Percentiles rank a stretch among this genome's conserved stretches.
Conservation (phyloP, 2,329 filamentous ascomycete genomes). For the Sarocladiaceae sp. region DNA sequence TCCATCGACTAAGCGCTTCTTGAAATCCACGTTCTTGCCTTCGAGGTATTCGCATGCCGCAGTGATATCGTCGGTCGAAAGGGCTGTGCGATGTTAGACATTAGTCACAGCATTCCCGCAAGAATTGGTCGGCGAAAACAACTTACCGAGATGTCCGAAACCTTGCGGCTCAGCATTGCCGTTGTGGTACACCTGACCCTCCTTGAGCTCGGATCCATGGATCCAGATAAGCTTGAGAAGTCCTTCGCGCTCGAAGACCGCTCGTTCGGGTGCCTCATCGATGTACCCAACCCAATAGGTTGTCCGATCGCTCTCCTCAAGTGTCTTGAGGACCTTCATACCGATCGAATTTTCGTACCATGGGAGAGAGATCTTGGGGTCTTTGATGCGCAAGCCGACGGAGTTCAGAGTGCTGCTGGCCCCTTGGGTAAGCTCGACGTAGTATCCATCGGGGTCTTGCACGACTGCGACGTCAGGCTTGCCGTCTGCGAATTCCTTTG, state of each 20-base stretch:
- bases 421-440: neutral
- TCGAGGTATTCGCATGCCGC: neutral
- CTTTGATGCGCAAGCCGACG: neutral
- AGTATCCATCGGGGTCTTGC: slow-evolving; percentile 1
- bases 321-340: neutral
- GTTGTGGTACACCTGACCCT: neutral
- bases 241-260: neutral
- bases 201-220: neutral
- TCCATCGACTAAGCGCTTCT: neutral
- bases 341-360: neutral
- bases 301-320: neutral
- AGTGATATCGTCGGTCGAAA: neutral
- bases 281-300: neutral
- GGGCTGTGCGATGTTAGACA: neutral
- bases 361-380: neutral
- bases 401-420: neutral
- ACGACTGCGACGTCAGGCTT: neutral
- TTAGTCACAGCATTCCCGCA: neutral
- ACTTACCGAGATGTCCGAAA: neutral
- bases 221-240: slow-evolving; percentile 1
- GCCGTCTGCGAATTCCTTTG: neutral
- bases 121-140: neutral
- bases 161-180: neutral
- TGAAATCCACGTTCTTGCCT: neutral
- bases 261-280: neutral